Conservation (phyloP, 257 asterid species). For the Leptodermis oblonga region DNA sequence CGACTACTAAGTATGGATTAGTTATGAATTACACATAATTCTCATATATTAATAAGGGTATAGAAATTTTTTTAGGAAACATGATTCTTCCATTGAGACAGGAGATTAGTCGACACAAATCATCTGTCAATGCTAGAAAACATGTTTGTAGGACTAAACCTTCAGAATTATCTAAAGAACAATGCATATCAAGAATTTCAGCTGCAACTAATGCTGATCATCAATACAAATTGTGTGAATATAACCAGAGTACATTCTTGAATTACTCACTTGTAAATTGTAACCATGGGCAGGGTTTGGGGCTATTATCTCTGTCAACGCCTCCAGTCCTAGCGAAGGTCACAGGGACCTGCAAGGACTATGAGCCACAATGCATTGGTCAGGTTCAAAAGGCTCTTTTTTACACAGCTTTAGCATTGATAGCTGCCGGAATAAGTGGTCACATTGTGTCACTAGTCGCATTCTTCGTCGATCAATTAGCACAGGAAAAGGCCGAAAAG, state of each 20-base stretch:
- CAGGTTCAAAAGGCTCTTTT: constrained; percentile 11
- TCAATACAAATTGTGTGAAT: background rate
- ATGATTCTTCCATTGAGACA: too few species aligned
- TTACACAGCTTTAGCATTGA: constrained; percentile 7
- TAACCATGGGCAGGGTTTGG: constrained; percentile 8
- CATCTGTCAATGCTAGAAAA: too few species aligned
- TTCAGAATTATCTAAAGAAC: too few species aligned
- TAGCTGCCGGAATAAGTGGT: constrained; percentile 11
- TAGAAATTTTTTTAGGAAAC: background rate
- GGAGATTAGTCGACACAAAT: too few species aligned
- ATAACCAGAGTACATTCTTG: background rate
- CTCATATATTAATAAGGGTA: background rate
- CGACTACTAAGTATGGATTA: too few species aligned
- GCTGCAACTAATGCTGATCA: background rate
- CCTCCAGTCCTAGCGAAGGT: constrained; percentile 8
- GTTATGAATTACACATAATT: background rate
- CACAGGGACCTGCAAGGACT: constrained; percentile 13
- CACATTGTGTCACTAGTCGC: constrained; percentile 18
- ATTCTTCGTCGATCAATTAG: background rate
- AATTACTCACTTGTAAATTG: background rate
- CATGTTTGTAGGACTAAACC: too few species aligned
- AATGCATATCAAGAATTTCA: too few species aligned
- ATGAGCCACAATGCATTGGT: constrained; percentile 16
- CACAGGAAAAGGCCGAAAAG: background rate
- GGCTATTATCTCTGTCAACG: constrained; percentile 10